phyloP scores from a whole-genome alignment of 2,329 filamentous ascomycete genomes.

The Venturia asperata region DNA sequence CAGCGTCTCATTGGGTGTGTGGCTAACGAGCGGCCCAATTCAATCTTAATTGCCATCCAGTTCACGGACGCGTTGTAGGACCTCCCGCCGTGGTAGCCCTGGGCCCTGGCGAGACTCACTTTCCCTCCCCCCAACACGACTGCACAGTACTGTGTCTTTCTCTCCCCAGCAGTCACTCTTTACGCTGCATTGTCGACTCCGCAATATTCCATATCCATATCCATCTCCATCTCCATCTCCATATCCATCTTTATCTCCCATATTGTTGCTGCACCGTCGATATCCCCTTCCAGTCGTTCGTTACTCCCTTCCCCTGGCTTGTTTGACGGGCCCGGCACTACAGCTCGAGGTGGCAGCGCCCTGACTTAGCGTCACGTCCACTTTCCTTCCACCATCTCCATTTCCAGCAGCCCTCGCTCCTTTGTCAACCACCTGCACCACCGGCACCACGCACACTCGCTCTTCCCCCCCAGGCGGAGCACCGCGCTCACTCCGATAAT shows the following conservation, averaged over 20 bases:
- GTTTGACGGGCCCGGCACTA: background rate
- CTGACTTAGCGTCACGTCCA: background rate
- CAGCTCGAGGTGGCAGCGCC: background rate
- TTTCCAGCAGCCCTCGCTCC: background rate
- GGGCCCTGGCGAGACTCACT: background rate
- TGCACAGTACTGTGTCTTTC: background rate
- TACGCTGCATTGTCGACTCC: slow-evolving; percentile 7
- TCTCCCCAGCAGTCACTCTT: background rate
- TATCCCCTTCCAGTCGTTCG: background rate
- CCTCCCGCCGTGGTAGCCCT: background rate
- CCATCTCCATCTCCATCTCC: too few species aligned
- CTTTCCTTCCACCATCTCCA: background rate
- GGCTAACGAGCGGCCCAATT: background rate
- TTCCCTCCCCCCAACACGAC: background rate
- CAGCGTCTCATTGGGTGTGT: background rate
- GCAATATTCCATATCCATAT: too few species aligned
- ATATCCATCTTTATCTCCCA: too few species aligned
- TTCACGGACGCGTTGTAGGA: slow-evolving; percentile 1
- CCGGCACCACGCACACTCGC: background rate
- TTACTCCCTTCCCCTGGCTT: background rate
- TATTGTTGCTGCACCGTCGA: background rate
- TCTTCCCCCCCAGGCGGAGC: background rate
- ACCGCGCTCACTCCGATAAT: background rate
- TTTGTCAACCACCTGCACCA: slow-evolving; percentile 6
- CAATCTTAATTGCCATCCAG: background rate